These are phyloP conservation scores for Colletotrichum sp. DNA, from an alignment of 2,329 filamentous ascomycete species.

Conservation along the genomic window DNA sequence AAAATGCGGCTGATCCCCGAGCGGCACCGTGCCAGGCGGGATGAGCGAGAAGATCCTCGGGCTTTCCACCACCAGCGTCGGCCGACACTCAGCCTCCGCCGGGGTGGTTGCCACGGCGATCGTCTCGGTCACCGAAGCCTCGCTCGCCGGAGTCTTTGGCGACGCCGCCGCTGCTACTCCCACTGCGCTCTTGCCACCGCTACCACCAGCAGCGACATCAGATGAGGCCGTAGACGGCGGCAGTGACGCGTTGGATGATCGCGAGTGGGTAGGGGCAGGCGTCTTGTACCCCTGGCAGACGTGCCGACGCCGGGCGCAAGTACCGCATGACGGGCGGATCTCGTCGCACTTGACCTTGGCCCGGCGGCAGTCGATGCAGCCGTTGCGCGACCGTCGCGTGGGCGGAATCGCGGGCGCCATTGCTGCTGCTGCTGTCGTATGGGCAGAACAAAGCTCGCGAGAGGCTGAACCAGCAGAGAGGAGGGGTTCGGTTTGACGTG, in stretches of 20 bases:
- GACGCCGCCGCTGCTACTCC: background rate
- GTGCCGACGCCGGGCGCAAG: conserved; percentile 33
- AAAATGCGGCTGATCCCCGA: conserved; percentile 29
- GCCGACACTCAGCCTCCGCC: background rate
- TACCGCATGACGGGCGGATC: conserved; percentile 31
- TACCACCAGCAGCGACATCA: background rate
- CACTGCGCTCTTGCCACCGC: background rate
- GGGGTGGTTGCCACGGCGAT: background rate
- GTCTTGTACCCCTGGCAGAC: conserved; percentile 32
- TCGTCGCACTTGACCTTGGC: conserved; percentile 36
- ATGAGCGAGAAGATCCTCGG: conserved; percentile 22
- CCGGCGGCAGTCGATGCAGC: conserved; percentile 36
- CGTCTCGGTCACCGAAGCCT: background rate
- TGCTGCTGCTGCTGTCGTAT: background rate
- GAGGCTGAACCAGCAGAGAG: background rate
- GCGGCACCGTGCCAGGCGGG: conserved; percentile 27
- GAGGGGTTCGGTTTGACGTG: background rate
- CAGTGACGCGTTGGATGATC: background rate
- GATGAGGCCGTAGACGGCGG: background rate
- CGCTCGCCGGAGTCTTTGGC: background rate
- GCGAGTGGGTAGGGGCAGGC: background rate
- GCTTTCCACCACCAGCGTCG: background rate
- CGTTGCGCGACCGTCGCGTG: conserved; percentile 29
- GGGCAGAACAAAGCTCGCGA: background rate
- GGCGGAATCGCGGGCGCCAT: conserved; percentile 7